Percentiles rank a stretch among this genome's conserved stretches.
Evolutionary conservation across 2,329 filamentous ascomycete genomes (phyloP).

Genomic region (Apiospora koreana): DNA sequence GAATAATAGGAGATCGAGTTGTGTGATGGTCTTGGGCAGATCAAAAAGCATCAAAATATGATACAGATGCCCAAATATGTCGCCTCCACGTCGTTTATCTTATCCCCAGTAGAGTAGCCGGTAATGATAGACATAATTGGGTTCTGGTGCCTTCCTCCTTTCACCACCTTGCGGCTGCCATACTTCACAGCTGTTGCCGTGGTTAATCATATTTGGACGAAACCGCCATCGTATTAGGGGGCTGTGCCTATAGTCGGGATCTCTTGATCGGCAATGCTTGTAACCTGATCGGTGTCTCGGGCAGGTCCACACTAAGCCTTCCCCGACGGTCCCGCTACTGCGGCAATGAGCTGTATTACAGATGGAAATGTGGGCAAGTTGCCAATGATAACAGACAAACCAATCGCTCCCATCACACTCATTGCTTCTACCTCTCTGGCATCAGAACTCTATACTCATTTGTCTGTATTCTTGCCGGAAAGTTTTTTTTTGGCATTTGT

Average conservation of each 20-base stretch:
- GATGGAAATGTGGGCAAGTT: slow-evolving; percentile 4
- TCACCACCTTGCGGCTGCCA: not conserved
- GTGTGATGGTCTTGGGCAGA: not conserved
- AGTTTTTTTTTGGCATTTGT: not conserved
- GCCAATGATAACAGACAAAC: not conserved
- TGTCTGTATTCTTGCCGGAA: not conserved
- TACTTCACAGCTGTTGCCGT: not conserved
- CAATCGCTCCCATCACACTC: not conserved
- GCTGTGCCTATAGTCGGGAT: not conserved
- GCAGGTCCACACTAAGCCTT: not conserved
- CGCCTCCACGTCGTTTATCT: not conserved
- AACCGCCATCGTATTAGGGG: not conserved
- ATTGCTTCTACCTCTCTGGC: not conserved
- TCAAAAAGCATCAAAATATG: not conserved
- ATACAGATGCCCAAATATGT: no score
- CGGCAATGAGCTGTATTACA: not conserved
- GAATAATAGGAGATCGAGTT: not conserved
- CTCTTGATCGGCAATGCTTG: not conserved
- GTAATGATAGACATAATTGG: not conserved
- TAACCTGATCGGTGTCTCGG: not conserved
- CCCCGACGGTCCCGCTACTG: not conserved
- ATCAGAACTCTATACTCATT: not conserved
- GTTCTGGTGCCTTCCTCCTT: no score
- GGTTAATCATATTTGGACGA: not conserved
- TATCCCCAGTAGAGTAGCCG: not conserved